These are phyloP conservation scores for Salix dunnii DNA, from an alignment of 345 rosid genomes.

Conservation along the genomic window DNA sequence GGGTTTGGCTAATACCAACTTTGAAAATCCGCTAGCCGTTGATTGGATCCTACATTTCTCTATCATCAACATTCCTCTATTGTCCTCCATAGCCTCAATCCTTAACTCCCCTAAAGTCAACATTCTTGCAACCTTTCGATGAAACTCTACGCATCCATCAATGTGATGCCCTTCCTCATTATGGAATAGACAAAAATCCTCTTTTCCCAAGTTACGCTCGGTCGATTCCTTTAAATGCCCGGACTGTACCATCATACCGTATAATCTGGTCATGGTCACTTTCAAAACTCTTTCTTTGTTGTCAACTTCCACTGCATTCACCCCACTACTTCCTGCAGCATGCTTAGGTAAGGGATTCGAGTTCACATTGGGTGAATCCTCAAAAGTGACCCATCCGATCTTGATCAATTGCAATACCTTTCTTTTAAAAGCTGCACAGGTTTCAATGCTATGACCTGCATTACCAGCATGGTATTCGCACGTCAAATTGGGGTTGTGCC, in stretches of 20 bases:
- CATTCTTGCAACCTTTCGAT: neutral
- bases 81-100: accelerated
- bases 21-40: neutral
- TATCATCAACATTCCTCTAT: no score
- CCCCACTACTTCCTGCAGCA: accelerated
- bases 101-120: neutral
- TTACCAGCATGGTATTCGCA: neutral
- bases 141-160: neutral
- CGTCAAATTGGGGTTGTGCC: neutral
- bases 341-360: neutral
- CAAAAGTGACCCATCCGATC: neutral
- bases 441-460: neutral
- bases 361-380: no score
- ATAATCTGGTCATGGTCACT: accelerated
- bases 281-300: accelerated
- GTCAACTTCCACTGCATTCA: accelerated
- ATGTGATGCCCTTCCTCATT: neutral
- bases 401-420: no score
- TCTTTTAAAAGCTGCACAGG: no score
- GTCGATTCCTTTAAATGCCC: accelerated
- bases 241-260: accelerated
- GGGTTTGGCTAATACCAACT: neutral
- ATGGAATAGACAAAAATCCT: neutral
- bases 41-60: neutral
- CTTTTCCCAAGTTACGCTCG: accelerated